Conservation (phyloP, 805 yeast species). For the Cephaloascus albidus region DNA sequence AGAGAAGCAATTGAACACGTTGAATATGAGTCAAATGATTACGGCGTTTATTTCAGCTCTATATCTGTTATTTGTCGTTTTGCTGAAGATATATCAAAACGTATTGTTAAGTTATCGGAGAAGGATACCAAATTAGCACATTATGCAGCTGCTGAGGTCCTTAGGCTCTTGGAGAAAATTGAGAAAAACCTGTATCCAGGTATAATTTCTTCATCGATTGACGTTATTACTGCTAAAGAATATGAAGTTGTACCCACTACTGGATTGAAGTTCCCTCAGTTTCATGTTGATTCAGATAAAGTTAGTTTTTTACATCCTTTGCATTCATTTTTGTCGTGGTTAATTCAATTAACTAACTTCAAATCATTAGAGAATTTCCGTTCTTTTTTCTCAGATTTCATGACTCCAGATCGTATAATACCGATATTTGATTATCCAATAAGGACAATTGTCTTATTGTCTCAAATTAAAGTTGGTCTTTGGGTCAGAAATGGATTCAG, state of each 20-base stretch:
- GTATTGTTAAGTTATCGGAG: conserved; percentile 19
- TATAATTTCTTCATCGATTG: conserved; percentile 15
- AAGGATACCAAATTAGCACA: conserved; percentile 6
- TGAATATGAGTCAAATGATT: conserved; percentile 84
- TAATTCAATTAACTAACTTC: conserved; percentile 44
- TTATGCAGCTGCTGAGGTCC: conserved; percentile 20
- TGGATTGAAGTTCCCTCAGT: not conserved
- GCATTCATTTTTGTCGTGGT: conserved; percentile 64
- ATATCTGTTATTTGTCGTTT: conserved; percentile 59
- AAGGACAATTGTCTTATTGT: conserved; percentile 62
- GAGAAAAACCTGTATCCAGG: conserved; percentile 20
- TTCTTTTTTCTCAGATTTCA: conserved; percentile 8
- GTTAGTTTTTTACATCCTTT: conserved; percentile 76
- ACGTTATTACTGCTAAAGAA: conserved; percentile 9
- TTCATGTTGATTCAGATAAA: conserved; percentile 29
- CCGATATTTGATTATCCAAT: conserved; percentile 63
- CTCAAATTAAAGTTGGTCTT: conserved; percentile 81
- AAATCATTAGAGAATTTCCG: conserved; percentile 12
- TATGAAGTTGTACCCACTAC: not conserved
- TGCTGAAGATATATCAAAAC: conserved; percentile 42
- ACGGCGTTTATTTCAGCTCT: conserved; percentile 62
- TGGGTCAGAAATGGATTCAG: conserved; percentile 95
- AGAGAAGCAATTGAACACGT: conserved; percentile 78
- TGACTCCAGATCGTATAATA: not conserved
- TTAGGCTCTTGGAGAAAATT: conserved; percentile 16